Base-by-base conservation (phyloP, 768 basidiomycete genomes). In the Scleroderma citrinum region DNA sequence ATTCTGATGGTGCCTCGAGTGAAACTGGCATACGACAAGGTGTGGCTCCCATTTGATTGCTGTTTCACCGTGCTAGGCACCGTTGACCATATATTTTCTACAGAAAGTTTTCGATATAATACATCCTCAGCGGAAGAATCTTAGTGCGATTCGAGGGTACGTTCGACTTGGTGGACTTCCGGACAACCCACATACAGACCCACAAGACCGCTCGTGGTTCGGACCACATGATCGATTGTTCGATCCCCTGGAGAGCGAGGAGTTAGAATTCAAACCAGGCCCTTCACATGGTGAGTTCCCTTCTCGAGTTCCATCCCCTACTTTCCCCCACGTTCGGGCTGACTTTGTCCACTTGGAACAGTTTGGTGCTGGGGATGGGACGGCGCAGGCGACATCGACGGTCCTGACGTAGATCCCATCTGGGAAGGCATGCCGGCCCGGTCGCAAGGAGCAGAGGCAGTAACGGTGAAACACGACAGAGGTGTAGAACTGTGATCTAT, bases 351-450 rank as follows among this genome's bases (percentile, higher is more conserved):
- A 29, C 42, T 47, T 52, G 42, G 1, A 23, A 35, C 60, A 96
- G 95, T 98, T 12, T 97, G 95, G 95, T 98, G 95, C 64, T 97
- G 95, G 95, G 95, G 95, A 17, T 99, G 95, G 95, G 95, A 99
- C 60, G 95, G 95, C 13, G 95, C 95, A 3, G 95, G 95, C 17
- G 95, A 99, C 62, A 78, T 99, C 20, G 95, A 97, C 55, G 95
- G 94, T 37, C 95, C 95, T 0, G 94, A 98, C 60, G 91, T 99
- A 6, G 95, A 98, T 58, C 95, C 95, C 6, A 87, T 99, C 47
- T 99, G 95, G 95, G 95, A 97, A 66, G 62, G 66, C 30, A 85
- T 87, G 83, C 71, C 87, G 4, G 79, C 85, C 54, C 82, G 74
- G 61, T 77, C 84, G 11, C 82, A 69, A 42, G 64, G 61, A 2